Conservation (phyloP, 164 flowering plant species). For the Umbilicus rupestris region DNA sequence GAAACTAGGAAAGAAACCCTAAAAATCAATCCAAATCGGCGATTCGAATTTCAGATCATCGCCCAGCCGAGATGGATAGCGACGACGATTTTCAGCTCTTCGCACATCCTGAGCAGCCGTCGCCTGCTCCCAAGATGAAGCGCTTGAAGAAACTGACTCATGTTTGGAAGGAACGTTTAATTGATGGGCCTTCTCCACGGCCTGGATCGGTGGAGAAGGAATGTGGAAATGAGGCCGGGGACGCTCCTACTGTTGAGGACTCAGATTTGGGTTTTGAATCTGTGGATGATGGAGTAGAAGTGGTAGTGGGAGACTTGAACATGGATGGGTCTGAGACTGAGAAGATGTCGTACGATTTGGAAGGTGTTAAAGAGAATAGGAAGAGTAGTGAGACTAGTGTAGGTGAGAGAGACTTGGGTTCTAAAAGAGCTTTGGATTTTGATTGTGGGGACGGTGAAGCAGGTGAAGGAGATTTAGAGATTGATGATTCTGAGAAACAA, state of each 20-base stretch:
- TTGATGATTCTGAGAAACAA: slow-evolving; percentile 15
- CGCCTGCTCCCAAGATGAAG: slow-evolving; percentile 39
- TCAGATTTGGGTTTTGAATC: background rate
- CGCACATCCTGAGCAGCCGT: slow-evolving; percentile 22
- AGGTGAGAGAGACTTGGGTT: slow-evolving; percentile 8
- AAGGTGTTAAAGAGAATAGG: background rate
- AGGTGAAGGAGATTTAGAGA: slow-evolving; percentile 14
- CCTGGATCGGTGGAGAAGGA: background rate
- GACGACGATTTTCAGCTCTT: slow-evolving; percentile 40
- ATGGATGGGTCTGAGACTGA: background rate
- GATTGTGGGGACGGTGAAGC: slow-evolving; percentile 17
- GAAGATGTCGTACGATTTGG: background rate
- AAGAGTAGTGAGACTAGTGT: background rate
- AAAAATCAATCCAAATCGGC: no score
- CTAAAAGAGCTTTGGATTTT: slow-evolving; percentile 26
- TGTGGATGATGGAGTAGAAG: background rate
- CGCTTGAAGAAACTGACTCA: slow-evolving; percentile 41
- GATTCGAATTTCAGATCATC: no score
- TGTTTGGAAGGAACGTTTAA: slow-evolving; percentile 11
- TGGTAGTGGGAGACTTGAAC: background rate
- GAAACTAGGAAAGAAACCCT: no score
- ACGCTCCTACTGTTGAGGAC: background rate
- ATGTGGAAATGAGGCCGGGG: background rate
- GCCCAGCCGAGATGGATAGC: slow-evolving; percentile 38
- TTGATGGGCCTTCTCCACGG: background rate